Base-by-base conservation (phyloP, 768 basidiomycete species). In the Rhodotorula diobovata region DNA sequence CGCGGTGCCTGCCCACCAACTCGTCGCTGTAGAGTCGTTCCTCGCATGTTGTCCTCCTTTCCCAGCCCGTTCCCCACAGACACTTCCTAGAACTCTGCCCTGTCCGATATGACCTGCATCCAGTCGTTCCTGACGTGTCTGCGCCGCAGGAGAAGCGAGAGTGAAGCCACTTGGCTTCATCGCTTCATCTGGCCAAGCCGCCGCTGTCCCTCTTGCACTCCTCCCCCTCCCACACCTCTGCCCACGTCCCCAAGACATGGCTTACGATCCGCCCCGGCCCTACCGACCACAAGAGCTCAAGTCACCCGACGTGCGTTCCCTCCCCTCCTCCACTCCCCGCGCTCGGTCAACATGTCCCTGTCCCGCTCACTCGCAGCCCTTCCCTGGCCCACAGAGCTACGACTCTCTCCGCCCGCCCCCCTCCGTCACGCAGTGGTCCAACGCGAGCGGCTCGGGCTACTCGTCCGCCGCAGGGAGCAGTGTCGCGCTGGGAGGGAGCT, bases 321-420 rank as follows among this genome's bases (percentile, higher is more conserved):
- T 28, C 4, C 25, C 8, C 30, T 21, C 34, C 43, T 23, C 32
- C 4, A 11, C 23, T 9, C 45, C 20, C 28, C 5, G 25, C 43
- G 18, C 20, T 41, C 43, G 15, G 25, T 25, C 30, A 28, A 35
- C 2, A 30, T 21, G 30, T 3, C 12, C 25, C 39, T 34, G 3
- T 11, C 28, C 23, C n/a, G 21, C 37, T 16, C 30, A 9, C 41
- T 20, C 18, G 41, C 28, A 53, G n/a, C 8, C 51, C 10, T 30
- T 2, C 46, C 14, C 41, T 18, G 6, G 41, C 41, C 6, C 54
- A 20, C 30, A 64, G 54, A 56, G 54, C 43, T 64, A n/a, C 55
- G 63, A 64, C 45, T 64, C 63, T 10, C 43, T 64, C 15, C 41
- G 34, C 5, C 53, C 63, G 15, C 63, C 63, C 6, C 53, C 51